Base-by-base conservation (phyloP, 2,329 filamentous ascomycete genomes). In the Diaporthe ilicicola region DNA sequence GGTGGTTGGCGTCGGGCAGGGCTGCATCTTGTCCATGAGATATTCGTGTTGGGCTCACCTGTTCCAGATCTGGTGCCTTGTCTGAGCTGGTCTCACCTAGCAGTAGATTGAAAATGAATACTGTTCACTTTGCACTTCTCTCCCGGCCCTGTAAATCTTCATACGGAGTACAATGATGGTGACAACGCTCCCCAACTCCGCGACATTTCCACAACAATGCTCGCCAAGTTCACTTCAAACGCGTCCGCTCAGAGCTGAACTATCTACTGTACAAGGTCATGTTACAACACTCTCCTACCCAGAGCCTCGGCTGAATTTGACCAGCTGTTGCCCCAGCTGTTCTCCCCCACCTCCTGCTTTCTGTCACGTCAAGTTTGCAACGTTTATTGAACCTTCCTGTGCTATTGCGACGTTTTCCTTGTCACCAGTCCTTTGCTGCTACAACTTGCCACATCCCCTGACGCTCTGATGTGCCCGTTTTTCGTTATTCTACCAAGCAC, bases 401-500 rank as follows among this genome's bases (percentile, higher is more conserved):
- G 39, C 22, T 55, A 48, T 37, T 39, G 39, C 4, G 10, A 29
- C 15, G 24, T 46, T 27, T 27, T 10, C n/a, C 22, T 27, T n/a
- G 24, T 27, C 15, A 6, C 9, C 2, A 29, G 34, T 42, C 6
- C n/a, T 17, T 39, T 29, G 22, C 22, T 42, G 10, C n/a, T 68
- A n/a, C 34, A 22, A 34, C 22, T 24, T 13, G 29, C n/a, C 27
- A 13, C 1, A 13, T 56, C 8, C 29, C 15, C 17, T 24, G n/a
- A 1, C n/a, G 24, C 9, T n/a, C 19, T 4, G 24, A 50, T 19
- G 13, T 27, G 27, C 42, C 27, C 29, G 3, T 34, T 2, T 39
- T 17, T 50, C n/a, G 22, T 50, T 17, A 37, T 15, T 70, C 83
- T 90, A 97, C 94, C 94, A 97, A 61, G 94, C 94, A 77, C 89